A percentile compares a stretch with the other conserved stretches of the same genome.
Evolutionary conservation across 2,329 filamentous ascomycete genomes (phyloP).

Genomic region (Colletotrichum lupini): DNA sequence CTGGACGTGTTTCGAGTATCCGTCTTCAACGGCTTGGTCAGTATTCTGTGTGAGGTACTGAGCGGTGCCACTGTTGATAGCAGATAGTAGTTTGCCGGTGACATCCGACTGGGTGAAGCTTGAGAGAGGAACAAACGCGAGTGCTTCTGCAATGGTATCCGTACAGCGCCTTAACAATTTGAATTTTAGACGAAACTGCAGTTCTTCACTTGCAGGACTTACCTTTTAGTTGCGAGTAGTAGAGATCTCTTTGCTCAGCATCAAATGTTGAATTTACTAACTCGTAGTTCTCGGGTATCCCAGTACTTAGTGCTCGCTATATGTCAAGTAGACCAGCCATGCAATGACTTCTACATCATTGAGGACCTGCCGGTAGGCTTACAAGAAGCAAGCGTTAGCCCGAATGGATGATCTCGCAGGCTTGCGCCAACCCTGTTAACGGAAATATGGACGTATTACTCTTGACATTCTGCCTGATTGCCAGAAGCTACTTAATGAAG

Average conservation of each 20-base stretch:
- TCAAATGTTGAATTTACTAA: conserved; percentile 47
- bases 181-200: too few relatives aligned
- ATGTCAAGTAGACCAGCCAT: too few relatives aligned
- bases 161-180: conserved; percentile 42
- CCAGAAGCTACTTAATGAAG: too few relatives aligned
- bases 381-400: conserved; percentile 5
- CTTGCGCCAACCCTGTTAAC: conserved; percentile 11
- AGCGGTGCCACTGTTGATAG: conserved; percentile 42
- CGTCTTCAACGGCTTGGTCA: conserved; percentile 47
- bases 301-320: neutral
- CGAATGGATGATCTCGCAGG: conserved; percentile 27
- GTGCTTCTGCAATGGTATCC: conserved; percentile 38
- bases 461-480: too few relatives aligned
- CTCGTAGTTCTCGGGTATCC: conserved; percentile 26
- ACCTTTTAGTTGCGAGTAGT: conserved; percentile 41
- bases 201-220: neutral
- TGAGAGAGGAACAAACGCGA: conserved; percentile 34
- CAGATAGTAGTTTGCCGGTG: conserved; percentile 38
- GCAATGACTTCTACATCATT: too few relatives aligned
- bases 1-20: conserved; percentile 49
- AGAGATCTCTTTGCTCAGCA: conserved; percentile 45
- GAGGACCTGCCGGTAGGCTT: neutral
- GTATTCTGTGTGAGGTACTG: conserved; percentile 46
- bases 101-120: conserved; percentile 41
- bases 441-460: too few relatives aligned